Base-by-base conservation (phyloP, 345 rosid genomes). In the Bruguiera parviflora region DNA sequence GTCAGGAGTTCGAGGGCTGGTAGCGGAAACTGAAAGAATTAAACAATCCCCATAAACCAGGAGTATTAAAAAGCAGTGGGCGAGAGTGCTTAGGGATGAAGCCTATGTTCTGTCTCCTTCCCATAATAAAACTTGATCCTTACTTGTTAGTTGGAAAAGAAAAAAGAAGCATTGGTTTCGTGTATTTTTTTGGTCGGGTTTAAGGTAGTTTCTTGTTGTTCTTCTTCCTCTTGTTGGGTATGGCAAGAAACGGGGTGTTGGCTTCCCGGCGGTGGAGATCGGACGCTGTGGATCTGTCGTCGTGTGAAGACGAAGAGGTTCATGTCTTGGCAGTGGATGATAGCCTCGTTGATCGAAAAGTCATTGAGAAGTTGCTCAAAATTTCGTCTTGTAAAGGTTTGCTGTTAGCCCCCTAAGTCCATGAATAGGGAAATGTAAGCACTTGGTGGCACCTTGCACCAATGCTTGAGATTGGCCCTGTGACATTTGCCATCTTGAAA, bases 331-430 rank as follows among this genome's bases (percentile, higher is more conserved):
- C 82, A 9, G 78, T 74, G 8, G 82, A 78, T 29, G 82, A 78
- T 51, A 78, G 73, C 71, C 58, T 66, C 37, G 63, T 78, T 19
- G 81, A 78, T 21, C 75, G 78, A 60, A 78, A 74, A 66, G 75
- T 78, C 53, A 78, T 78, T 60, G 78, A 78, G 70, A 65, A 69
- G 22, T 57, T 78, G 52, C 87, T 91, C 64, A 82, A 78, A 73
- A 87, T 79, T 73, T 90, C 89, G 31, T 84, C 89, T 70, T 92
- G 95, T 78, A 86, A 77, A 85, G 98, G 98, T 83, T 74, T 11
- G n/a, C n/a, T n/a, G n/a, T n/a, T n/a, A n/a, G n/a, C n/a, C n/a
- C n/a, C n/a, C n/a, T n/a, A n/a, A n/a, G n/a, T n/a, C n/a, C n/a
- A n/a, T n/a, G n/a, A n/a, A n/a, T n/a, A n/a, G n/a, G n/a, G n/a